Percentiles rank a stretch among this genome's conserved stretches.
Evolutionary conservation across 805 yeast species (phyloP).

Genomic region (Huiozyma sinensis): DNA sequence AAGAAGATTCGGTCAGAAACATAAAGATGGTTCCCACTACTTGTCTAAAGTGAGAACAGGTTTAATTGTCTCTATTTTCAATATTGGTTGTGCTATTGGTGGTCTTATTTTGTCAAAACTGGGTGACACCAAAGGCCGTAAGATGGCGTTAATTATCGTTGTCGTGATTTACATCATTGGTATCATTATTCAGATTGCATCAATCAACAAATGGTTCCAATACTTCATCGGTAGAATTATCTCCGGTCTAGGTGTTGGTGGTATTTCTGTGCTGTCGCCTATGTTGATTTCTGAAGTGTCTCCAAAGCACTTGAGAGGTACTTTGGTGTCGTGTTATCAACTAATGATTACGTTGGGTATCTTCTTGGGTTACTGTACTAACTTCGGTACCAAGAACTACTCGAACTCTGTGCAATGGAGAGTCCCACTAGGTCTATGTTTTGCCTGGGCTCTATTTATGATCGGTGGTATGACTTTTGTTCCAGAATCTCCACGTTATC

Average conservation of each 20-base stretch:
- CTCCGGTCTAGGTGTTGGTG: conserved; percentile 66
- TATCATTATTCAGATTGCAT: conserved; percentile 54
- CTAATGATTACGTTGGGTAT: conserved; percentile 60
- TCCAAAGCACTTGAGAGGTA: conserved; percentile 58
- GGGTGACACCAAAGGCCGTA: conserved; percentile 59
- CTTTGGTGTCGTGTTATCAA: conserved; percentile 57
- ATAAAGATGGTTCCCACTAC: conserved; percentile 30
- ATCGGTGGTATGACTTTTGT: conserved; percentile 32
- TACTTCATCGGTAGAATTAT: conserved; percentile 52
- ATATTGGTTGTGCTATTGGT: conserved; percentile 70
- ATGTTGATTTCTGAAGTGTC: conserved; percentile 58
- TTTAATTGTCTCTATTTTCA: conserved; percentile 45
- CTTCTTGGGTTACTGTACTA: conserved; percentile 59
- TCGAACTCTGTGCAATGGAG: conserved; percentile 66
- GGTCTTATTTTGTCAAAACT: conserved; percentile 48
- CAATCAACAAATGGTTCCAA: conserved; percentile 50
- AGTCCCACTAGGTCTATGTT: conserved; percentile 50
- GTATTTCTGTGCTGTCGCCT: conserved; percentile 62
- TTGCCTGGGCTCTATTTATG: conserved; percentile 33
- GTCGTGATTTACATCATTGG: conserved; percentile 60
- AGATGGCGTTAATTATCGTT: conserved; percentile 48
- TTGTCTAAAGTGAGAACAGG: conserved; percentile 42
- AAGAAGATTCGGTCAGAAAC: conserved; percentile 39
- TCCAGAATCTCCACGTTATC: conserved; percentile 66
- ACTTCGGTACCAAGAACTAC: conserved; percentile 46